Conservation (phyloP, 2,329 filamentous ascomycete genomes). For the Fusarium nodosum region DNA sequence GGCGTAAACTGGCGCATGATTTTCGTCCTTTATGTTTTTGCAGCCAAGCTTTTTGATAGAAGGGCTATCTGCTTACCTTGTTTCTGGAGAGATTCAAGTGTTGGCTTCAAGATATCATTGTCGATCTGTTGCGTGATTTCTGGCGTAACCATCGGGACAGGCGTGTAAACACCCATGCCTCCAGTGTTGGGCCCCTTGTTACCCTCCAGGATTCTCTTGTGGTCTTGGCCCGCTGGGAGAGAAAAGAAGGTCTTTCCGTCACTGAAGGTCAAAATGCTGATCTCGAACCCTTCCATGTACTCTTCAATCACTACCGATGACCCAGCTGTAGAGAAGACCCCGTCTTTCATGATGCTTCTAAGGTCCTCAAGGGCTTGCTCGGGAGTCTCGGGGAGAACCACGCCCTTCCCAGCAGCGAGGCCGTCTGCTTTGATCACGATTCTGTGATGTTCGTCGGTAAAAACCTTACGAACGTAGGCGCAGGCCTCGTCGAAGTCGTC, state of each 20-base stretch:
- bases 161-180: conserved; percentile 82
- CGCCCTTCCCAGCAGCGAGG: conserved; percentile 80
- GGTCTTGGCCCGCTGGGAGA: conserved; percentile 79
- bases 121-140: conserved; percentile 71
- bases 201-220: conserved; percentile 77
- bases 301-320: conserved; percentile 81
- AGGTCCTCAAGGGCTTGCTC: conserved; percentile 74
- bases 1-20: too few species aligned
- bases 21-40: too few species aligned
- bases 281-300: conserved; percentile 76
- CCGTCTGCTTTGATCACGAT: conserved; percentile 83
- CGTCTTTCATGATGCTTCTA: conserved; percentile 75
- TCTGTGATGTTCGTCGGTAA: conserved; percentile 57
- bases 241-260: conserved; percentile 75
- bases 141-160: conserved; percentile 67
- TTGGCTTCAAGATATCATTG: conserved; percentile 71
- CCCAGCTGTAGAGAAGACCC: conserved; percentile 75
- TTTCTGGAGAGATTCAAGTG: conserved; percentile 71
- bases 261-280: conserved; percentile 76
- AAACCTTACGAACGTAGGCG: conserved; percentile 71
- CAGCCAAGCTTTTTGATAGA: neutral
- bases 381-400: conserved; percentile 56
- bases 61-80: conserved; percentile 62
- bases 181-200: conserved; percentile 80
- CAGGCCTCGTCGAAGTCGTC: conserved; percentile 69